A percentile compares a stretch with the other conserved stretches of the same genome.
Conservation (phyloP, 2,329 filamentous ascomycete species). For the Tolypocladium sp. region DNA sequence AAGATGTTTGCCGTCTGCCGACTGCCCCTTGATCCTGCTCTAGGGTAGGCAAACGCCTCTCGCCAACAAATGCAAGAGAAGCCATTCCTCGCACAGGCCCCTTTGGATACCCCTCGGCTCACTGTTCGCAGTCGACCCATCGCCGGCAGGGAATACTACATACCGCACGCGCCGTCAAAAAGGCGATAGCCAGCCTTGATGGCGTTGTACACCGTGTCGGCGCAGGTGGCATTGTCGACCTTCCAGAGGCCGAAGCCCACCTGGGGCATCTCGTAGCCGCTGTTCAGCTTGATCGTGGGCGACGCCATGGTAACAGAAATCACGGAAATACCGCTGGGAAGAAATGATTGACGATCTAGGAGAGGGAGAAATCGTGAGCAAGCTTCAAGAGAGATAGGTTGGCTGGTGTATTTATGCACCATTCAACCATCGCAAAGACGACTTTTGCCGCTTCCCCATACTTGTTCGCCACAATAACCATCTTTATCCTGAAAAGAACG, state of each 20-base stretch:
- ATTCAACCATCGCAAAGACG: neutral
- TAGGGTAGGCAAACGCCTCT: neutral
- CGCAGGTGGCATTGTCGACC: slow-evolving; percentile 62
- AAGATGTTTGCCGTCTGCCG: neutral
- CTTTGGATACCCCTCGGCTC: neutral
- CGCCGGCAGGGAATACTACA: neutral
- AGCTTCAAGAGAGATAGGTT: neutral
- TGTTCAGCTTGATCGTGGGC: slow-evolving; percentile 51
- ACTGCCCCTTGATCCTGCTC: neutral
- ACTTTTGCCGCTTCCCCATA: neutral
- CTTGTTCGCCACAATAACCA: neutral
- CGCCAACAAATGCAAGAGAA: neutral
- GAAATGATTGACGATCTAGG: accelerated
- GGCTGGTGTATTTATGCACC: neutral
- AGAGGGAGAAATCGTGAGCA: no score
- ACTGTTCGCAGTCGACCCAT: neutral
- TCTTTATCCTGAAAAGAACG: neutral
- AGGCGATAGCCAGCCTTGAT: slow-evolving; percentile 55
- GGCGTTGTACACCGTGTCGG: slow-evolving; percentile 71
- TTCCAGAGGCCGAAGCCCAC: slow-evolving; percentile 80
- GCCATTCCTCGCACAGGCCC: no score
- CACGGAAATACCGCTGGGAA: neutral
- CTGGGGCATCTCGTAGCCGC: slow-evolving; percentile 61
- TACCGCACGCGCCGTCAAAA: slow-evolving; percentile 43
- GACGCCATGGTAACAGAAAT: slow-evolving; percentile 19